Percentiles rank a stretch among this genome's conserved stretches.
phyloP scores from a whole-genome alignment of 192 early-diverging fungal genomes.

The Podila minutissima region DNA sequence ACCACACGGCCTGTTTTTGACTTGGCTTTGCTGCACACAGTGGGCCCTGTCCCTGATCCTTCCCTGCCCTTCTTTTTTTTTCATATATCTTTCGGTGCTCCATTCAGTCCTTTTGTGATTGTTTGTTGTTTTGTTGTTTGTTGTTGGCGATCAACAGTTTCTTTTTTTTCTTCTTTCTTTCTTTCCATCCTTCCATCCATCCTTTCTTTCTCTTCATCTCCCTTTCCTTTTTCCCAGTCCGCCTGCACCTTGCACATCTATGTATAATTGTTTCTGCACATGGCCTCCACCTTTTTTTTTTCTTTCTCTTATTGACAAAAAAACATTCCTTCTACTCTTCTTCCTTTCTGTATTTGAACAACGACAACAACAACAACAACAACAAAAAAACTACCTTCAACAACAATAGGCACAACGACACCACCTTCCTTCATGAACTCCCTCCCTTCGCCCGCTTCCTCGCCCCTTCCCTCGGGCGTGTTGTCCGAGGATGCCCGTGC shows the following conservation, averaged over 20 bases:
- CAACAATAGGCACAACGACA: neutral
- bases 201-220: neutral
- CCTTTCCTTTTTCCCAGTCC: neutral
- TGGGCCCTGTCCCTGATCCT: neutral
- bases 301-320: too few species aligned
- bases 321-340: too few species aligned
- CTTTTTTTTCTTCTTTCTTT: neutral
- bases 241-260: too few species aligned
- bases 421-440: constrained; percentile 25
- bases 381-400: too few species aligned
- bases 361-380: too few species aligned
- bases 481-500: constrained; percentile 30
- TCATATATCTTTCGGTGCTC: neutral
- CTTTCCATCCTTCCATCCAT: neutral
- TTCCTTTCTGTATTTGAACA: too few species aligned
- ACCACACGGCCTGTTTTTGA: too few species aligned
- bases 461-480: constrained; percentile 27
- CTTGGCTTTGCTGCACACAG: too few species aligned
- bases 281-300: too few species aligned
- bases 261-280: too few species aligned
- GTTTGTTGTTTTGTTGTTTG: neutral
- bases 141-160: neutral
- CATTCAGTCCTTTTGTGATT: neutral
- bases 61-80: neutral
- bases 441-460: constrained; percentile 21